Conservation (phyloP, 495 filamentous ascomycete genomes). For the Penicillium coprophilum region DNA sequence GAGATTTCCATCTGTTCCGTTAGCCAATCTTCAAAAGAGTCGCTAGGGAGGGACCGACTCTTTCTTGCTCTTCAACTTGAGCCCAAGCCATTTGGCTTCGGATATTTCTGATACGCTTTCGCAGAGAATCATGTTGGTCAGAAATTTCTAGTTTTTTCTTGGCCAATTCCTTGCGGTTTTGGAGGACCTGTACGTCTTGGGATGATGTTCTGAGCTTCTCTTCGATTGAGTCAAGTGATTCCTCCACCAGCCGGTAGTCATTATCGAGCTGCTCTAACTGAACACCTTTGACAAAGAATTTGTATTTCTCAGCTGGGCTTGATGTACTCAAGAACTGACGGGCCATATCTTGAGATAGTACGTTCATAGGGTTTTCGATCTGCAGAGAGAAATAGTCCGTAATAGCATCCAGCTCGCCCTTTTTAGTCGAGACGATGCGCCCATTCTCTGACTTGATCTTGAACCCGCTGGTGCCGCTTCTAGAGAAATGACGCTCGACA, state of each 20-base stretch:
- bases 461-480: constrained; percentile 74
- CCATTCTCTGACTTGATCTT: constrained; percentile 76
- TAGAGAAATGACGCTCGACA: constrained; percentile 84
- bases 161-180: constrained; percentile 46
- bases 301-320: constrained; percentile 82
- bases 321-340: constrained; percentile 90
- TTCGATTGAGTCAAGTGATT: constrained; percentile 67
- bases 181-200: constrained; percentile 50
- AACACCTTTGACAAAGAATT: constrained; percentile 93
- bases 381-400: constrained; percentile 90
- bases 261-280: constrained; percentile 89
- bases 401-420: constrained; percentile 86
- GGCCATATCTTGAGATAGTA: constrained; percentile 95
- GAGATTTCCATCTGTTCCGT: constrained; percentile 34
- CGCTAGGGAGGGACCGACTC: constrained; percentile 21
- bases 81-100: constrained; percentile 68
- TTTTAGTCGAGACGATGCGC: constrained; percentile 76
- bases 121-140: constrained; percentile 56
- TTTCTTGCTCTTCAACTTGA: constrained; percentile 62
- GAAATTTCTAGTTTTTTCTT: constrained; percentile 55
- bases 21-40: background rate
- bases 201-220: constrained; percentile 50
- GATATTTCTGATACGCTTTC: constrained; percentile 50
- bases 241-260: constrained; percentile 79
- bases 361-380: constrained; percentile 95